phyloP scores from a whole-genome alignment of 2,329 filamentous ascomycete species.

The Colletotrichum sp. region DNA sequence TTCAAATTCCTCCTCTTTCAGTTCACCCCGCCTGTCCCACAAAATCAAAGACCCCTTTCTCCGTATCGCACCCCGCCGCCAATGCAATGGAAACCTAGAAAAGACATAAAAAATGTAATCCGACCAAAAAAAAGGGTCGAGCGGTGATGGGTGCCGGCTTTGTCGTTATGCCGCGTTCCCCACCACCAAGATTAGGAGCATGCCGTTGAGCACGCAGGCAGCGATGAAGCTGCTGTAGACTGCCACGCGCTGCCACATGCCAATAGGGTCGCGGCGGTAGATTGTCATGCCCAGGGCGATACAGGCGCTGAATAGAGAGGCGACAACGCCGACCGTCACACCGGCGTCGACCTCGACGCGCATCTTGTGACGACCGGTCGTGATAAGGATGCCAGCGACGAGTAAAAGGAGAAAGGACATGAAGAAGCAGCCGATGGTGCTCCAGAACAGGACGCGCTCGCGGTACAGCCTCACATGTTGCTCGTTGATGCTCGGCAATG shows the following conservation, averaged over 20 bases:
- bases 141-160: background rate
- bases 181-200: slow-evolving; percentile 47
- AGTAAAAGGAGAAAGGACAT: slow-evolving; percentile 68
- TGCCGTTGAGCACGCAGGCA: slow-evolving; percentile 47
- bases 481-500: slow-evolving; percentile 56
- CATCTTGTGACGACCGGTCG: slow-evolving; percentile 71
- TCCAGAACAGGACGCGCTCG: slow-evolving; percentile 61
- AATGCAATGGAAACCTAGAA: slow-evolving; percentile 3
- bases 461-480: slow-evolving; percentile 56
- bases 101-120: background rate
- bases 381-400: slow-evolving; percentile 69
- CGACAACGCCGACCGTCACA: slow-evolving; percentile 71
- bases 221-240: slow-evolving; percentile 41
- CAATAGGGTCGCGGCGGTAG: slow-evolving; percentile 51
- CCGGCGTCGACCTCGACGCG: slow-evolving; percentile 76
- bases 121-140: background rate
- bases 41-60: background rate
- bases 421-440: slow-evolving; percentile 58
- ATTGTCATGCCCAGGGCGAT: slow-evolving; percentile 65
- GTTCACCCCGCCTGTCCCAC: background rate
- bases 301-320: slow-evolving; percentile 69
- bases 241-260: slow-evolving; percentile 47
- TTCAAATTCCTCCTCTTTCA: background rate
- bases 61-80: background rate
- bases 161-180: slow-evolving; percentile 38